Conservation (phyloP, 768 basidiomycete species). For the Lepiota venenata region DNA sequence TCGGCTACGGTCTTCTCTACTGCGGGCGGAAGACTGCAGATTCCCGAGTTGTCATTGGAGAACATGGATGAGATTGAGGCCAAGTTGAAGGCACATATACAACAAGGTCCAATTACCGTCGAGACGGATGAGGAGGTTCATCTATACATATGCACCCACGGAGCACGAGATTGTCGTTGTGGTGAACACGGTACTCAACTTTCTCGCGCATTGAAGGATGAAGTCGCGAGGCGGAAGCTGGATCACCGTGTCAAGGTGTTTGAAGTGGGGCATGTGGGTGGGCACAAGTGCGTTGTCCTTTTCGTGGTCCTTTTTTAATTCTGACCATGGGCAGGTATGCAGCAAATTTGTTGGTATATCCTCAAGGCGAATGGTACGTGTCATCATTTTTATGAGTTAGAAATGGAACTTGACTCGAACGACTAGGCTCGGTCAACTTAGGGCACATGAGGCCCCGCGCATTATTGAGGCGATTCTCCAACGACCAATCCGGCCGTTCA, state of each 20-base stretch:
- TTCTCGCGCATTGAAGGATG: constrained; percentile 47
- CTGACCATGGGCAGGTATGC: constrained; percentile 44
- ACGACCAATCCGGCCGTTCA: constrained; percentile 25
- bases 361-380: constrained; percentile 69
- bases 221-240: constrained; percentile 40
- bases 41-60: constrained; percentile 43
- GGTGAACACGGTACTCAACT: constrained; percentile 62
- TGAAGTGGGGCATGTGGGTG: constrained; percentile 78
- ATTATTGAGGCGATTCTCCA: constrained; percentile 45
- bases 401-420: background rate
- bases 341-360: constrained; percentile 66
- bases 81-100: constrained; percentile 29
- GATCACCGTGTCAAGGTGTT: constrained; percentile 42
- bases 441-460: constrained; percentile 50
- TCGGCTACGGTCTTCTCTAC: constrained; percentile 52
- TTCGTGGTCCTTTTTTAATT: background rate
- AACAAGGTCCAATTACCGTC: constrained; percentile 11
- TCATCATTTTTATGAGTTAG: background rate
- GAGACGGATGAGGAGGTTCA: constrained; percentile 27
- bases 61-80: constrained; percentile 48
- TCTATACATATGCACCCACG: constrained; percentile 79
- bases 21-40: constrained; percentile 41
- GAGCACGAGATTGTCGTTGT: constrained; percentile 76
- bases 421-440: constrained; percentile 60
- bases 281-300: constrained; percentile 63